phyloP scores from a whole-genome alignment of 257 asterid genomes.

The Fraxinus cuspidata region DNA sequence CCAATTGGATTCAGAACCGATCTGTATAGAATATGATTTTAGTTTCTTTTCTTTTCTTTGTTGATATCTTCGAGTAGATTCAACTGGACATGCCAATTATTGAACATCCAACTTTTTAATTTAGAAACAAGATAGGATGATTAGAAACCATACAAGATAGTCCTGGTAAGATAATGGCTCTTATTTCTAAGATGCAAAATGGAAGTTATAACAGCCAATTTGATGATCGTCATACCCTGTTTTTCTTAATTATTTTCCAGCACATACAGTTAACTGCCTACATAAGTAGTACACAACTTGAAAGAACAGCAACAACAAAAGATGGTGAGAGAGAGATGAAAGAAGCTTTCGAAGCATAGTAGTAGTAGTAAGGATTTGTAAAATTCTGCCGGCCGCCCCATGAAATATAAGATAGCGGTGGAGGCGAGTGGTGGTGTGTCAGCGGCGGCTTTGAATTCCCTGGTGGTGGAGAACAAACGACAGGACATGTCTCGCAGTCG shows the following conservation, averaged over 20 bases:
- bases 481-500: slow-evolving; percentile 70
- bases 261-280: not conserved
- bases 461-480: slow-evolving; percentile 59
- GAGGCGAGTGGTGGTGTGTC: slow-evolving; percentile 29
- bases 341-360: slow-evolving; percentile 52
- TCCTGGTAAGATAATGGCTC: not conserved
- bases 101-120: not conserved
- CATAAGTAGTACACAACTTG: slow-evolving; percentile 25
- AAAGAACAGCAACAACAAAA: slow-evolving; percentile 31
- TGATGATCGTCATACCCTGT: not conserved
- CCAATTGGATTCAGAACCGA: no score
- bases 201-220: not conserved
- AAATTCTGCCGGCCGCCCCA: slow-evolving; percentile 45
- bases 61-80: not conserved
- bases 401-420: slow-evolving; percentile 34
- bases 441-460: slow-evolving; percentile 11
- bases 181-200: not conserved
- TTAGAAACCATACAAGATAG: not conserved
- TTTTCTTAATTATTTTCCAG: not conserved
- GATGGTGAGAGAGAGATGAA: slow-evolving; percentile 9
- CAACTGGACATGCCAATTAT: not conserved
- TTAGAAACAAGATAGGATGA: not conserved
- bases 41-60: no score
- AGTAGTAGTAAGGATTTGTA: slow-evolving; percentile 68
- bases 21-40: no score